Base-by-base conservation (phyloP, 192 early-diverging fungal genomes). In the Nowakowskiella sp. region DNA sequence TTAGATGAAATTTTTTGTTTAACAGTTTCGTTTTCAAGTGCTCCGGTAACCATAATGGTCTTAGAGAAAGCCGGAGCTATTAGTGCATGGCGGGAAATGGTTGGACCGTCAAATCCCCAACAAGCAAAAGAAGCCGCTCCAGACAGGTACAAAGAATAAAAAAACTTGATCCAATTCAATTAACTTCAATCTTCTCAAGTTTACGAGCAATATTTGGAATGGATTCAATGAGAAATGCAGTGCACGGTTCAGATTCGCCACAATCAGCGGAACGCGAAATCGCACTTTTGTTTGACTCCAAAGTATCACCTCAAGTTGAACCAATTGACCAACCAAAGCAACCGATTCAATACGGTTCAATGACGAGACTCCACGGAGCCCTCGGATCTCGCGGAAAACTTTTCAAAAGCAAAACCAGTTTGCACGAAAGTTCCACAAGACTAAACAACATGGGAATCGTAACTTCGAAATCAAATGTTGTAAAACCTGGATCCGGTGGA, bases 181-280 rank as follows among this genome's bases (percentile, higher is more conserved):
- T 10, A 49, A 51, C 10, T 52, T n/a, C 45, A n/a, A 50, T 65
- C 7, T 19, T 13, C 34, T 34, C 6, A n/a, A n/a, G n/a, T n/a
- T n/a, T n/a, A n/a, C n/a, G 55, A 7, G 55, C 55, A 1, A n/a
- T 57, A 9, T 61, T 30, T 27, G 63, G 33, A 6, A 58, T 19
- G 9, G 30, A 42, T 29, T 31, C 4, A 9, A 44, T 29, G 16
- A 53, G 34, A 42, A 64, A 64, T 10, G 45, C 64, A 9, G 55
- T 63, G 13, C 61, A 63, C 34, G 63, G 60, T 6, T 61, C 60
- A 9, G 60, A 81, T 57, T 73, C 76, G 8, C 55, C 61, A 7
- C 22, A 49, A 26, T 76, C 69, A 5, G 79, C 79, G 0, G 63
- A 53, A 28, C 61, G 79, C 4, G 79, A 81, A 49, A 80, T 80